Base-by-base conservation (phyloP, 2,329 filamentous ascomycete genomes). In the Microsporum ferrugineum region DNA sequence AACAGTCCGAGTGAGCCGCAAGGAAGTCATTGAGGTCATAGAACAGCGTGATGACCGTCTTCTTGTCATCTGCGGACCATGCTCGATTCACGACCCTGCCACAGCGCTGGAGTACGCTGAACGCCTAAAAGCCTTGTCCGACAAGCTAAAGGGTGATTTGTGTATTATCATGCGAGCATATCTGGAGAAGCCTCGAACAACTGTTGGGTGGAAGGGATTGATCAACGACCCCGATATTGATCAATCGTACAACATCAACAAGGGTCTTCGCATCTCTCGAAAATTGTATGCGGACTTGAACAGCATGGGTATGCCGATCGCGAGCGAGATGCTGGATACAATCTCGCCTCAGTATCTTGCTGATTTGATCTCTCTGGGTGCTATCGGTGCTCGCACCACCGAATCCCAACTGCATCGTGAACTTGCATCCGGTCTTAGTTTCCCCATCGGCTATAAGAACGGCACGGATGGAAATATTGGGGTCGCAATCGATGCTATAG, bases 371-470 rank as follows among this genome's bases (percentile, higher is more conserved):
- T 95, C 89, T 41, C 86, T 96, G 10, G 94, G 94, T 61, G 94
- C 94, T 33, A 87, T 99, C 67, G 94, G 94, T 61, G 94, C 94
- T n/a, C 84, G 94, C 64, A 99, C 94, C 23, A 97, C 94, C 1
- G 94, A 99, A 79, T 91, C 87, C 58, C 94, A 99, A 78, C 82
- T 97, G 64, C 94, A 99, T 76, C 87, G 94, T 61, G 94, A 99
- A 77, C 80, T 99, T 65, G 92, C 94, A 27, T 94, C 88, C 59
- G 94, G 94, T 71, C 81, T 97, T 39, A 95, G 88, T 68, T 97
- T 96, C 87, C 94, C 94, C 1, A 91, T 99, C 8, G 94, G 94
- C 58, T 99, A 99, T 88, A 99, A 99, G 84, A 99, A 99, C 76
- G 94, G 94, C 66, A 99, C 94, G 36, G 94, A 99, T 73, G 94